Base-by-base conservation (phyloP, 192 early-diverging fungal genomes). In the Coemansia sp. region DNA sequence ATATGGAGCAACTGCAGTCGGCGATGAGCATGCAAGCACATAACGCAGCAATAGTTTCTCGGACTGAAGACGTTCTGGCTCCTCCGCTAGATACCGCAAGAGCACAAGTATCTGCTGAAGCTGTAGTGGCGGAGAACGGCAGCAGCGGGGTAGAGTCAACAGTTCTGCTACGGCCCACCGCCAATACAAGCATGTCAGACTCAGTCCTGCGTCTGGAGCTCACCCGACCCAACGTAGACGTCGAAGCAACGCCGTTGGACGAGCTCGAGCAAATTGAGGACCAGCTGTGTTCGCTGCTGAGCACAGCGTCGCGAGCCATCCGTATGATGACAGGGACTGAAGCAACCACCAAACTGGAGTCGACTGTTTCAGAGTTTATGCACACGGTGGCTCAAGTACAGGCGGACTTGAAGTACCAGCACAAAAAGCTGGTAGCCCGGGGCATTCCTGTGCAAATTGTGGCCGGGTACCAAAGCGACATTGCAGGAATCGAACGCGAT, bases 261-360 rank as follows among this genome's bases (percentile, higher is more conserved):
- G 66, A 65, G 59, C 69, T 78, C 2, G 75, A 78, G 54, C 55
- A 57, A 37, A 72, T 78, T 31, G 75, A 78, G 50, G 37, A 34
- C 1, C 60, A 68, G 59, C 63, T 78, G 26, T 78, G 75, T 37
- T 54, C 54, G 47, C 53, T 78, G n/a, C 69, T 78, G 11, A 37
- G 42, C 48, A 65, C 59, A 3, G 75, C 75, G 28, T 71, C 75
- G 6, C 62, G 46, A 12, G 69, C 69, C 2, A 68, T 68, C 37
- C 49, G 66, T 1, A 78, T 78, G 57, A 42, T 78, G 61, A 60
- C 65, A 10, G 75, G 68, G 20, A 6, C 57, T 1, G 17, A 14
- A 14, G 62, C 68, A n/a, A 44, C 53, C 46, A 49, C 31, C 9
- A 64, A 44, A 1, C 50, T 58, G 51, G 65, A 68, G 6, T 22